These are phyloP conservation scores for Gynandropsis gynandra DNA, from an alignment of 345 rosid species.

Conservation along the genomic window DNA sequence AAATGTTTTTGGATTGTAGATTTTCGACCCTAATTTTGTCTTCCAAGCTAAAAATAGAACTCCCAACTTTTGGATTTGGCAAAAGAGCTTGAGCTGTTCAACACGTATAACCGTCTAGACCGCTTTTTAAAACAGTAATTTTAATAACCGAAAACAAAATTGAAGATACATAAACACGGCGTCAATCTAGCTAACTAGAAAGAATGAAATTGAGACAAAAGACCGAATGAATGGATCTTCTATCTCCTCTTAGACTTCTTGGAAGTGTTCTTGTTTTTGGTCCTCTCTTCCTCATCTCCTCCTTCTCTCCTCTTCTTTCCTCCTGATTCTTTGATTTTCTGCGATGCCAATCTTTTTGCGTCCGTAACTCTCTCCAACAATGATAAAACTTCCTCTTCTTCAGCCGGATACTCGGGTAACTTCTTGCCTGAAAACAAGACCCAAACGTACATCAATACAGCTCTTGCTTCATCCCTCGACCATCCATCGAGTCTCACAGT, in stretches of 20 bases:
- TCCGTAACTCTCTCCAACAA: slow-evolving; percentile 55
- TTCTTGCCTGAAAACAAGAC: slow-evolving; percentile 51
- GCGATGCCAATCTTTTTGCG: slow-evolving; percentile 55
- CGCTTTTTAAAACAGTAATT: not conserved
- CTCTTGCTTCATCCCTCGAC: too few relatives aligned
- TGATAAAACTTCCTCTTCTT: slow-evolving; percentile 71
- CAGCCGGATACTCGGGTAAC: slow-evolving; percentile 60
- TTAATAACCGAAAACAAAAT: slow-evolving; percentile 5
- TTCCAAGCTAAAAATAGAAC: slow-evolving; percentile 1
- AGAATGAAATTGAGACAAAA: not conserved
- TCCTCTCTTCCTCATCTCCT: slow-evolving; percentile 47
- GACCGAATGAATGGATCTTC: not conserved
- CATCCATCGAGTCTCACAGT: too few relatives aligned
- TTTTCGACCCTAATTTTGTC: slow-evolving; percentile 4
- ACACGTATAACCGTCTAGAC: slow-evolving; percentile 4
- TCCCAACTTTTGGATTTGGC: not conserved
- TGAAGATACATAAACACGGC: not conserved
- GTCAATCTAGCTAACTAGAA: not conserved
- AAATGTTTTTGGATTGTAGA: slow-evolving; percentile 10
- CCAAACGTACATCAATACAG: slow-evolving; percentile 7
- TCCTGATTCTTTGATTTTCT: slow-evolving; percentile 59
- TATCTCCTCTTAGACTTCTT: slow-evolving; percentile 38
- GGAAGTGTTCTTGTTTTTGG: slow-evolving; percentile 35
- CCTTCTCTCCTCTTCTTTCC: slow-evolving; percentile 41
- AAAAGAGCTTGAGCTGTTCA: too few relatives aligned